phyloP scores from a whole-genome alignment of 305 asterid genomes.

The Rubia peregrina region DNA sequence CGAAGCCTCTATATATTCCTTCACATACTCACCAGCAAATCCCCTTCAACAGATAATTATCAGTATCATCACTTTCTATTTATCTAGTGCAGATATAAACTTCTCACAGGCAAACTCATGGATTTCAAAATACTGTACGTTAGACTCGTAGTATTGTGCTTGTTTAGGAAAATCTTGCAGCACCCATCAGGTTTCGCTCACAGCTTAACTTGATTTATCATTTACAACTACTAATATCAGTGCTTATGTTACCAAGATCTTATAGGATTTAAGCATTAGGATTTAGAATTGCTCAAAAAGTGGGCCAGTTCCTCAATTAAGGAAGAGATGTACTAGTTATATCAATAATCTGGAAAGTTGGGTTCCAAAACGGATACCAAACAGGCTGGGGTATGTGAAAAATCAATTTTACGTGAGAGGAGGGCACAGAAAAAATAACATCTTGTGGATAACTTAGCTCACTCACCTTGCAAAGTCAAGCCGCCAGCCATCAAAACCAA shows the following conservation, averaged over 20 bases:
- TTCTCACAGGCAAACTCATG: background rate
- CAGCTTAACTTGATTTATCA: background rate
- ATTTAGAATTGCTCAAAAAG: background rate
- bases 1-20: slow-evolving; percentile 52
- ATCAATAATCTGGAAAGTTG: background rate
- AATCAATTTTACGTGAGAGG: background rate
- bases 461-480: slow-evolving; percentile 47
- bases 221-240: background rate
- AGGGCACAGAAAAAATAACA: background rate
- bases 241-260: background rate
- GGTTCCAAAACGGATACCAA: background rate
- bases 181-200: background rate
- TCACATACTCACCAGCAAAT: slow-evolving; percentile 49
- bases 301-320: background rate
- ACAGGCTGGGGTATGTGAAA: background rate
- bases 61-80: background rate
- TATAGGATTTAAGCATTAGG: background rate
- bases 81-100: background rate
- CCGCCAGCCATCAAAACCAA: slow-evolving; percentile 63
- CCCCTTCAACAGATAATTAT: slow-evolving; percentile 30
- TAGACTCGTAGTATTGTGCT: background rate
- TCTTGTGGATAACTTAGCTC: background rate
- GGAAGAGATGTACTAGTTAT: background rate
- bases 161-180: background rate
- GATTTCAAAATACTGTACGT: background rate